Base-by-base conservation (phyloP, 164 flowering plant genomes). In the Stephania yunnanensis region DNA sequence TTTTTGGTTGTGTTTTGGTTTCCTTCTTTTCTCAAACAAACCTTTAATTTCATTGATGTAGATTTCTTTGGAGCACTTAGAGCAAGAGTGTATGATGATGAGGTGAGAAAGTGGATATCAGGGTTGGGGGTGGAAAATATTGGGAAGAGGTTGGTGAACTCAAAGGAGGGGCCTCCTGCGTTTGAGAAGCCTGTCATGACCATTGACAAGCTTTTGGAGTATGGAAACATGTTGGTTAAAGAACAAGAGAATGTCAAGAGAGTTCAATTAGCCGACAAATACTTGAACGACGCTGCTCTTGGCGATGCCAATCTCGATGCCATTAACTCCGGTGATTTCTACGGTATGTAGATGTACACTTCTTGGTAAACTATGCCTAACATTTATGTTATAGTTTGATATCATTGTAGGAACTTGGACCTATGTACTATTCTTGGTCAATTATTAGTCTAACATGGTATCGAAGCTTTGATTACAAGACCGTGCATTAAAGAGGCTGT, bases 241-340 rank as follows among this genome's bases (percentile, higher is more conserved):
- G 88, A 86, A 75, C 86, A 86, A 74, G 88, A 86, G 77, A 86
- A 86, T 74, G 86, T 84, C 74, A 86, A 86, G 88, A 84, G 88
- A 80, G 86, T 86, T 46, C 88, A 86, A 67, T 73, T 86, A 77
- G 84, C 86, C 25, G 88, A 82, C 75, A 82, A 81, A 69, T 83
- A 83, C 80, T 7, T 83, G 78, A 81, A 74, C 42, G 86, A 84
- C 72, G 85, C 85, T 1, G 85, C 84, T 31, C 84, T 86, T n/a
- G 88, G 86, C 29, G 82, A 84, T 22, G 86, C 85, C 2, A 84
- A 86, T n/a, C 25, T 74, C 44, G 87, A 81, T 74, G 52, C 84
- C 7, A 82, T 82, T 10, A 64, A 68, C 11, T 71, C 76, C 0
- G 85, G 87, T 67, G 17, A 46, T 50, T 82, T 82, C 82, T 82